Conservation (phyloP, 108 stramenopile species). For the Cyclotella choctawhatcheeana region DNA sequence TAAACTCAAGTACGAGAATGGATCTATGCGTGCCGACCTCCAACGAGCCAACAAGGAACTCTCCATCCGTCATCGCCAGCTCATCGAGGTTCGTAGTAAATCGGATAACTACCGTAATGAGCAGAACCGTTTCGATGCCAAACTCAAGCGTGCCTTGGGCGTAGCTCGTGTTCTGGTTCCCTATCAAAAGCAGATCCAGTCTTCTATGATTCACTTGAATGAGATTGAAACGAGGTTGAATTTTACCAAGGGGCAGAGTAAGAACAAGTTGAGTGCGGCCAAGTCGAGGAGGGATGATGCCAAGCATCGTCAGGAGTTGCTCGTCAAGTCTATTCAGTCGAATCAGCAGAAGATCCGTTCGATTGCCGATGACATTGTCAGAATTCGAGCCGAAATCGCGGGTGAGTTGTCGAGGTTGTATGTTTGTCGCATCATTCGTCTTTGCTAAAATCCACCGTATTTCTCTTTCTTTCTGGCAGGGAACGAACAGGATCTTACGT, state of each 20-base stretch:
- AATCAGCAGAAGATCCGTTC: constrained; percentile 44
- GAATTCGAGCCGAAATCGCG: constrained; percentile 42
- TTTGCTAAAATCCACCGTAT: neutral
- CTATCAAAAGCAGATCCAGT: constrained; percentile 58
- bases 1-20: constrained; percentile 74
- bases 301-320: constrained; percentile 43
- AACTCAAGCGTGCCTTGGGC: constrained; percentile 59
- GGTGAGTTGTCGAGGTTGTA: constrained; percentile 10
- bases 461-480: constrained; percentile 1
- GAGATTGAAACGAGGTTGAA: constrained; percentile 44
- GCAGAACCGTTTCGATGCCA: constrained; percentile 62
- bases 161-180: constrained; percentile 45
- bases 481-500: constrained; percentile 46
- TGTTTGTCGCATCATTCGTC: neutral
- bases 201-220: constrained; percentile 42
- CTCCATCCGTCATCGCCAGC: constrained; percentile 51
- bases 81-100: constrained; percentile 52
- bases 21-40: constrained; percentile 66
- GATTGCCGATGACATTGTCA: constrained; percentile 40
- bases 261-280: constrained; percentile 37
- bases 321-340: constrained; percentile 51
- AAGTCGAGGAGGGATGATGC: constrained; percentile 42
- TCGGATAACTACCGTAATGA: constrained; percentile 50
- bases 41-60: constrained; percentile 60
- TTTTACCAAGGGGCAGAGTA: constrained; percentile 44